These are phyloP conservation scores for Apophysomyces trapeziformis DNA, from an alignment of 371 early-diverging fungal species.

Conservation along the genomic window DNA sequence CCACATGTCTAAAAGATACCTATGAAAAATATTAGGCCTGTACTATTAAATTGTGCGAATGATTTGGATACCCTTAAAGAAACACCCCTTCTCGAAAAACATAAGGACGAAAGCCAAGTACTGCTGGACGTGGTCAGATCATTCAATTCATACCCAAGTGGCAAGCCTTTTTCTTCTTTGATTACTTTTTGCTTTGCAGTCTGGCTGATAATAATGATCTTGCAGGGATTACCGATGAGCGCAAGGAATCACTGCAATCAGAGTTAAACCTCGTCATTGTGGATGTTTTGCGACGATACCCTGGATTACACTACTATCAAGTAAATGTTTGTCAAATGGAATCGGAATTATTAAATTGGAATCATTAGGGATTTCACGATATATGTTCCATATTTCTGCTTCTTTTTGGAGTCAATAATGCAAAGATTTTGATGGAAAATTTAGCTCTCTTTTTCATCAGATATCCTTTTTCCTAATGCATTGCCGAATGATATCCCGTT, in stretches of 20 bases:
- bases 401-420: slow-evolving; percentile 58
- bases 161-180: slow-evolving; percentile 23
- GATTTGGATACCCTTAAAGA: not conserved
- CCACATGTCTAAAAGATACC: not conserved
- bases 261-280: slow-evolving; percentile 54
- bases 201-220: not conserved
- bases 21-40: slow-evolving; percentile 42
- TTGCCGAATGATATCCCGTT: not conserved
- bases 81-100: slow-evolving; percentile 13
- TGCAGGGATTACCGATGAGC: slow-evolving; percentile 35
- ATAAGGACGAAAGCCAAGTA: slow-evolving; percentile 60
- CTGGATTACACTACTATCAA: slow-evolving; percentile 72
- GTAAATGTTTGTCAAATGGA: slow-evolving; percentile 26
- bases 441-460: slow-evolving; percentile 67
- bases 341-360: not conserved
- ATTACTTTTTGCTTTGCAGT: not conserved
- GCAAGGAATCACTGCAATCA: slow-evolving; percentile 40
- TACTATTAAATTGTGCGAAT: slow-evolving; percentile 42
- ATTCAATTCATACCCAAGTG: slow-evolving; percentile 45
- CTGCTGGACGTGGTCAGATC: slow-evolving; percentile 56
- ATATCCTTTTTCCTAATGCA: slow-evolving; percentile 46
- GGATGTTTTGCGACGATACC: slow-evolving; percentile 57
- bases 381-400: slow-evolving; percentile 65
- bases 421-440: slow-evolving; percentile 51
- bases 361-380: slow-evolving; percentile 72